Conservation (phyloP, 148 eudicot genomes). For the Rhododendron vialii region DNA sequence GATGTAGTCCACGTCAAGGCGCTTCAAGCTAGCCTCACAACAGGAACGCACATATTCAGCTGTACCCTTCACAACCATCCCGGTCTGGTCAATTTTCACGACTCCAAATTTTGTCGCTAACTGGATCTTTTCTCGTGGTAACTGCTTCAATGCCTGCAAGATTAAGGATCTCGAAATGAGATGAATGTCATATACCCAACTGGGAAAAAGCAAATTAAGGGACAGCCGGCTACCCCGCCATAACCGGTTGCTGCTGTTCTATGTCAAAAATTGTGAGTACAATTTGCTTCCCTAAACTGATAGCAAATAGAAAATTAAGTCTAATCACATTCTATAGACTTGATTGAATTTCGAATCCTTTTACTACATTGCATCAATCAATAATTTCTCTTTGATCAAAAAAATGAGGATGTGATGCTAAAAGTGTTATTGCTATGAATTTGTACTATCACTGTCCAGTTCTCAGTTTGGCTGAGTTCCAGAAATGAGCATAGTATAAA, state of each 20-base stretch:
- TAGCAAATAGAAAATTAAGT: not conserved
- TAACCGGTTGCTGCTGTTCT: not conserved
- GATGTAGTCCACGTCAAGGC: conserved; percentile 63
- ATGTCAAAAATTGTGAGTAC: not conserved
- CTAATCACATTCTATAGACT: not conserved
- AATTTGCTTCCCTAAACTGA: not conserved
- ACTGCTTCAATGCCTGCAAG: conserved; percentile 61
- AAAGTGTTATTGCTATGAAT: not conserved
- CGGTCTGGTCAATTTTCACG: conserved; percentile 19
- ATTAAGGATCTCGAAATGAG: not conserved
- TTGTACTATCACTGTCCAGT: not conserved
- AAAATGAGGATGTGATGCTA: not conserved
- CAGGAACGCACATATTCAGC: conserved; percentile 59
- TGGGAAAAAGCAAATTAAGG: not conserved
- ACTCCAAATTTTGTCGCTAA: conserved; percentile 82
- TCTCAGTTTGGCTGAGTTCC: not conserved
- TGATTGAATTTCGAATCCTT: not conserved
- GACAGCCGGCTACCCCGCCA: not conserved
- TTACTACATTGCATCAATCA: not conserved
- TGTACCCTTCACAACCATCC: conserved; percentile 42
- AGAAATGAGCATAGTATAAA: not conserved
- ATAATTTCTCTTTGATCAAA: not conserved
- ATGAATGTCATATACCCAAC: not conserved
- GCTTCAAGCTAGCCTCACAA: conserved; percentile 68
- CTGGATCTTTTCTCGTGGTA: conserved; percentile 73